These are phyloP conservation scores for Clohesyomyces aquaticus DNA, from an alignment of 495 filamentous ascomycete species.

Conservation along the genomic window DNA sequence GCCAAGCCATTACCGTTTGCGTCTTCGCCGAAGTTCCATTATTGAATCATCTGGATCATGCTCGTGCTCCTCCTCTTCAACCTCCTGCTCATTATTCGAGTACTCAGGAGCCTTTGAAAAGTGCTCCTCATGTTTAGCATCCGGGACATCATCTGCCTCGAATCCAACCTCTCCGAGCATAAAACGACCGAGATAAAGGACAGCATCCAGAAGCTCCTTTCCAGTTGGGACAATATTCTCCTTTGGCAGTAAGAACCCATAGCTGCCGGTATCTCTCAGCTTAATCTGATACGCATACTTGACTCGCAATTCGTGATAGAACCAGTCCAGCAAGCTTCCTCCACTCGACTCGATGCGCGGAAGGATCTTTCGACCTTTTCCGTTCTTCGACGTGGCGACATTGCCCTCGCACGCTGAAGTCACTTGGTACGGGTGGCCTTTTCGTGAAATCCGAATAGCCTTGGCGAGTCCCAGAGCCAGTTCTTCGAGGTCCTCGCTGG, in stretches of 20 bases:
- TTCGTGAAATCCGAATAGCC: slow-evolving; percentile 76
- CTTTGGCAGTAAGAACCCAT: slow-evolving; percentile 87
- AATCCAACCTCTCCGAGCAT: slow-evolving; percentile 60
- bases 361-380: slow-evolving; percentile 42
- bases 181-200: slow-evolving; percentile 80
- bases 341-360: slow-evolving; percentile 67
- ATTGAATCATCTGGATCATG: not conserved
- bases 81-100: not conserved
- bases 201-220: slow-evolving; percentile 78
- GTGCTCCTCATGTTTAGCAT: not conserved
- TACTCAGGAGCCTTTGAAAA: not conserved
- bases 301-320: slow-evolving; percentile 87
- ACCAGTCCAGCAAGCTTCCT: slow-evolving; percentile 92
- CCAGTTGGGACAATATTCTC: slow-evolving; percentile 90
- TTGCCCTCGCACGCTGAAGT: slow-evolving; percentile 88
- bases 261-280: slow-evolving; percentile 89
- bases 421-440: slow-evolving; percentile 72
- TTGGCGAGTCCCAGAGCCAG: slow-evolving; percentile 88
- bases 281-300: slow-evolving; percentile 92
- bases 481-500: slow-evolving; percentile 88
- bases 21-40: slow-evolving; percentile 16
- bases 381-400: slow-evolving; percentile 47
- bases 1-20: slow-evolving; percentile 17
- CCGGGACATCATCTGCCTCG: slow-evolving; percentile 8
- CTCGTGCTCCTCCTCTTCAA: slow-evolving; percentile 4